Base-by-base conservation (phyloP, 208 protist species). In the Crithidia brevicula region DNA sequence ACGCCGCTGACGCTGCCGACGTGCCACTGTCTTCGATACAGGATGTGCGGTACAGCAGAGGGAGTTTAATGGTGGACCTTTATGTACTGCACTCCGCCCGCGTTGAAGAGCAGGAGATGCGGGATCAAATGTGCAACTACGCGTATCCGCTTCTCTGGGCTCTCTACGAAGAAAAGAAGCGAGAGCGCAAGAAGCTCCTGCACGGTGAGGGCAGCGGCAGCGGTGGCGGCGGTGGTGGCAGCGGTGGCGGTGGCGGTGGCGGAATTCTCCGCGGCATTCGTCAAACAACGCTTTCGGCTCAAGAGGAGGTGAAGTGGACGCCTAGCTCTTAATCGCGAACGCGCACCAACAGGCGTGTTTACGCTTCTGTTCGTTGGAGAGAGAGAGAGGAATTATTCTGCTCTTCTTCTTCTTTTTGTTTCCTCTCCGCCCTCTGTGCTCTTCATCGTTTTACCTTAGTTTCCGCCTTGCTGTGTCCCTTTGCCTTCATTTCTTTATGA, bases 11-110 rank as follows among this genome's bases (percentile, higher is more conserved):
- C 31, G 70, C 70, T 0, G 70, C 30, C 13, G 22, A 59, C 22
- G 60, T 75, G 54, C 60, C 70, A 20, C 20, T 50, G 22, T 68
- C 60, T 5, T 50, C 70, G 15, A 75, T 75, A 15, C 70, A 69
- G 27, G 70, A 75, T 36, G 70, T 75, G 25, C 70, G 70, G 13
- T 75, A 69, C 54, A 69, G 61, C 46, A 63, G 62, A 28, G 70
- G 70, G 20, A 64, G 70, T 27, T 52, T 75, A 15, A 69, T 64
- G 61, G 70, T 75, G 30, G 70, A 75, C 22, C 54, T 75, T 7
- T 75, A 75, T 25, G 70, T 75, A 45, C 22, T 75, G 51, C 70
- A 75, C 53, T 22, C 70, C 4, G 62, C 56, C 30, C 33, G 33
- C 42, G 15, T 64, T n/a, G 40, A 30, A 13, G 61, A 57, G 53